Percentiles rank a stretch among this genome's conserved stretches.
Evolutionary conservation across 2,329 filamentous ascomycete genomes (phyloP).

Genomic region (Fusarium newnesense): DNA sequence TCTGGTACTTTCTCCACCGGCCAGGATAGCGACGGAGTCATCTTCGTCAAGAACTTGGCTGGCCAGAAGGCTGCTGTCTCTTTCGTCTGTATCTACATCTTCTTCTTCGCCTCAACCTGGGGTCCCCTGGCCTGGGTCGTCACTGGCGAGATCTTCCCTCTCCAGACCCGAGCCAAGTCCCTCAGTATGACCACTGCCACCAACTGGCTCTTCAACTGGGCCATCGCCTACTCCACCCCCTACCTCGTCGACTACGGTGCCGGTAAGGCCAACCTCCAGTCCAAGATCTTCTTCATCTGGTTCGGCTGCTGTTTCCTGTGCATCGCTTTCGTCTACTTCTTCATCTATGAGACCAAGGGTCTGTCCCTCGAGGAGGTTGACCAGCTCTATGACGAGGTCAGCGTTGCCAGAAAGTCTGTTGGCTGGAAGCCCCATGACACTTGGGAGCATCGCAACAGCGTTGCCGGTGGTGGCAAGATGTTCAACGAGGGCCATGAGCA

Average conservation of each 20-base stretch:
- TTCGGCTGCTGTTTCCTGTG: conserved; percentile 76
- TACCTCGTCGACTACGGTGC: conserved; percentile 80
- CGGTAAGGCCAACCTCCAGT: conserved; percentile 77
- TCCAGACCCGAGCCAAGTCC: conserved; percentile 70
- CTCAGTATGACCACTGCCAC: conserved; percentile 76
- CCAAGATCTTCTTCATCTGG: conserved; percentile 85
- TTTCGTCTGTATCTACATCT: conserved; percentile 77
- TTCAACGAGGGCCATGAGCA: conserved; percentile 5
- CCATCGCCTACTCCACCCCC: conserved; percentile 79
- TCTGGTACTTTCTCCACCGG: conserved; percentile 65
- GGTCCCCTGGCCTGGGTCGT: conserved; percentile 60
- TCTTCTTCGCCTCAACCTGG: conserved; percentile 80
- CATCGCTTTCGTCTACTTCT: conserved; percentile 78
- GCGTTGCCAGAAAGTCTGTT: conserved; percentile 64
- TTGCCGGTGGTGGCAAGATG: conserved; percentile 35
- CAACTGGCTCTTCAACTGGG: conserved; percentile 82
- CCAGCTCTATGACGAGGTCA: conserved; percentile 75
- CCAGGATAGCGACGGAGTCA: conserved; percentile 59
- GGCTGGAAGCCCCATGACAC: conserved; percentile 57
- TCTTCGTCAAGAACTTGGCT: conserved; percentile 60
- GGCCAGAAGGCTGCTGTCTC: conserved; percentile 68
- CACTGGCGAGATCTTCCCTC: conserved; percentile 69
- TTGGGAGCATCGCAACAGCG: conserved; percentile 46
- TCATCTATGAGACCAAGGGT: conserved; percentile 90
- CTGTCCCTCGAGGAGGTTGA: conserved; percentile 85